Base-by-base conservation (phyloP, 768 basidiomycete species). In the Austroboletus eburneus region DNA sequence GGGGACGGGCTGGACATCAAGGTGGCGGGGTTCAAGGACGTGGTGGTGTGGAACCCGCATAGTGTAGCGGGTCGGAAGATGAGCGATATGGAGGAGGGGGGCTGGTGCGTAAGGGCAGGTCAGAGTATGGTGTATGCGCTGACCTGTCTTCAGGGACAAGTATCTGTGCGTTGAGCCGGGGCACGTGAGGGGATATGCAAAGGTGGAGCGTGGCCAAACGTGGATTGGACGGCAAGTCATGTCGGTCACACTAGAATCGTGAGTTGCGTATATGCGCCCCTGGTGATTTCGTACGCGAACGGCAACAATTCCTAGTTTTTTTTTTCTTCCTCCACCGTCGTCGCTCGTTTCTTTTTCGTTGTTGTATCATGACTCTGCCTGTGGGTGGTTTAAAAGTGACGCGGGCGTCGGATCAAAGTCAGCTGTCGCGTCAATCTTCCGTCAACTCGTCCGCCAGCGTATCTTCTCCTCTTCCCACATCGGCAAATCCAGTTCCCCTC, bases 31-130 rank as follows among this genome's bases (percentile, higher is more conserved):
- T 69, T 90, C 52, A 85, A 83, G 58, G 85, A 91, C 49, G 79
- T 92, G 7, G 91, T 93, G n/a, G 70, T 95, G 33, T 98, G 96
- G 95, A 98, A 99, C 70, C 95, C 96, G 7, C 81, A 81, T 56
- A 73, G 71, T 25, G 79, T 76, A 49, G 72, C 66, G 12, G 91
- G 91, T 0, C 69, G 72, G 20, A 84, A 79, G 57, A 86, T 98
- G 9, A 80, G 66, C 12, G 95, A 99, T 61, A 91, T 99, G 91
- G 91, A 97, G 60, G 75, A 77, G 6, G 76, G 77, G 0, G 95
- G 94, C 63, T 94, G 90, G 90, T 92, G 62, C 51, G 79, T 65
- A 21, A 23, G 34, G 18, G n/a, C 24, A 3, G 12, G 43, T 25
- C 38, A 41, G 24, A 25, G 41, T 29, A 22, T 35, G 38, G 18